phyloP scores from a whole-genome alignment of 805 yeast genomes.

The Lachancea lanzarotensis region DNA sequence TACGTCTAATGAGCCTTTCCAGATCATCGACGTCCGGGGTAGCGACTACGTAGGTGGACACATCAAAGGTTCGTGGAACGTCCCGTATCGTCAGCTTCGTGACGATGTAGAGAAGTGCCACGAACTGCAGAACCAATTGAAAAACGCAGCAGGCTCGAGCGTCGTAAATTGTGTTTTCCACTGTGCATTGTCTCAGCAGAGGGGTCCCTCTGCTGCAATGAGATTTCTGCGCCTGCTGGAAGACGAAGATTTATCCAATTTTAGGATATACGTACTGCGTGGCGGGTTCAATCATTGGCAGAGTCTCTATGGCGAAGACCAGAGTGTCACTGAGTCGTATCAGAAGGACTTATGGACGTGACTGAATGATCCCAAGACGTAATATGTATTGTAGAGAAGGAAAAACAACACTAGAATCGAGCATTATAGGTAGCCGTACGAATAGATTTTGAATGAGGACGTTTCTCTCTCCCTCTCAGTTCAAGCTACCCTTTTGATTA shows the following conservation, averaged over 20 bases:
- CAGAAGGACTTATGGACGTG: constrained; percentile 39
- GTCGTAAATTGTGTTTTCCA: constrained; percentile 56
- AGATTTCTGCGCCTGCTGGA: constrained; percentile 38
- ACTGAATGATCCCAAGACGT: not conserved
- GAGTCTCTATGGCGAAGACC: constrained; percentile 60
- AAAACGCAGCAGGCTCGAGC: constrained; percentile 19
- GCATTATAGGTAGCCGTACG: not conserved
- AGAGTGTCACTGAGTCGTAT: constrained; percentile 54
- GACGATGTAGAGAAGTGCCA: constrained; percentile 58
- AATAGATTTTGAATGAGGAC: not conserved
- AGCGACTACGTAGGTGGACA: constrained; percentile 67
- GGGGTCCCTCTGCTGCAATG: constrained; percentile 85
- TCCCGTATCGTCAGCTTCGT: constrained; percentile 20
- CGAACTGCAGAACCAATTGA: constrained; percentile 42
- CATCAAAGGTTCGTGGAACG: constrained; percentile 22
- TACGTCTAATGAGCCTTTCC: constrained; percentile 17
- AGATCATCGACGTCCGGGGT: constrained; percentile 80
- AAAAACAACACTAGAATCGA: not conserved
- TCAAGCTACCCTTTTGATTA: constrained; percentile 78
- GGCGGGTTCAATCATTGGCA: constrained; percentile 93
- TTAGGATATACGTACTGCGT: constrained; percentile 59
- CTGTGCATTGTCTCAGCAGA: constrained; percentile 82
- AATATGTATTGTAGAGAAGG: not conserved
- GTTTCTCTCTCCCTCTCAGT: not conserved
- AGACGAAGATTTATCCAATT: constrained; percentile 27